Percentiles rank a stretch among this genome's conserved stretches.
Evolutionary conservation across 495 filamentous ascomycete genomes (phyloP).

Genomic region (Chaetomidium leptoderma): DNA sequence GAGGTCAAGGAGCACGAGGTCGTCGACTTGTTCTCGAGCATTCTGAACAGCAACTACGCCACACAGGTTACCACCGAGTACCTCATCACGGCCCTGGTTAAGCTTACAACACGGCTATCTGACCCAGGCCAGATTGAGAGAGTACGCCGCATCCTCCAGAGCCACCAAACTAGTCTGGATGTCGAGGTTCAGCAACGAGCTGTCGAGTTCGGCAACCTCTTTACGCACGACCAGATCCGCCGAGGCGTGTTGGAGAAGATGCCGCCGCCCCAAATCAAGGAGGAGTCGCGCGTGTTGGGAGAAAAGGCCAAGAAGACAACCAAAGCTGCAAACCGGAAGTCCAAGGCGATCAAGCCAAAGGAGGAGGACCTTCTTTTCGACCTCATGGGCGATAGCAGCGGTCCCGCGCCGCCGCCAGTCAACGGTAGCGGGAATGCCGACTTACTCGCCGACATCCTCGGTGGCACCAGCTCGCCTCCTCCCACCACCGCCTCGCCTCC

Average conservation of each 20-base stretch:
- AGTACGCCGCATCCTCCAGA: slow-evolving; percentile 69
- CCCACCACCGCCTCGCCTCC: slow-evolving; percentile 52
- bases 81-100: slow-evolving; percentile 91
- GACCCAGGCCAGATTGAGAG: slow-evolving; percentile 80
- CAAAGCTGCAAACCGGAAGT: slow-evolving; percentile 68
- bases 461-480: slow-evolving; percentile 52
- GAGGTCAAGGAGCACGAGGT: slow-evolving; percentile 88
- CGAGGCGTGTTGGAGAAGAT: slow-evolving; percentile 92
- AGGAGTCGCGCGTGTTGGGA: slow-evolving; percentile 85
- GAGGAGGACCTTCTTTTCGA: slow-evolving; percentile 91
- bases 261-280: slow-evolving; percentile 93
- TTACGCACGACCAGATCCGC: slow-evolving; percentile 81
- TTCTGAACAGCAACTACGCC: slow-evolving; percentile 89
- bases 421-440: slow-evolving; percentile 75
- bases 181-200: slow-evolving; percentile 94
- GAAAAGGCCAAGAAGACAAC: slow-evolving; percentile 77
- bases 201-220: slow-evolving; percentile 92
- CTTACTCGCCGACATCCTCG: slow-evolving; percentile 82
- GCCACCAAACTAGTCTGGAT: slow-evolving; percentile 75
- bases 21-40: slow-evolving; percentile 82
- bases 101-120: slow-evolving; percentile 83
- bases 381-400: slow-evolving; percentile 75
- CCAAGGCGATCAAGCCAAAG: slow-evolving; percentile 71
- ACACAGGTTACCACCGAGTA: slow-evolving; percentile 89
- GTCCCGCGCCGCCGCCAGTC: slow-evolving; percentile 45